Conservation (phyloP, 768 basidiomycete genomes). For the Lenzites betulinus region DNA sequence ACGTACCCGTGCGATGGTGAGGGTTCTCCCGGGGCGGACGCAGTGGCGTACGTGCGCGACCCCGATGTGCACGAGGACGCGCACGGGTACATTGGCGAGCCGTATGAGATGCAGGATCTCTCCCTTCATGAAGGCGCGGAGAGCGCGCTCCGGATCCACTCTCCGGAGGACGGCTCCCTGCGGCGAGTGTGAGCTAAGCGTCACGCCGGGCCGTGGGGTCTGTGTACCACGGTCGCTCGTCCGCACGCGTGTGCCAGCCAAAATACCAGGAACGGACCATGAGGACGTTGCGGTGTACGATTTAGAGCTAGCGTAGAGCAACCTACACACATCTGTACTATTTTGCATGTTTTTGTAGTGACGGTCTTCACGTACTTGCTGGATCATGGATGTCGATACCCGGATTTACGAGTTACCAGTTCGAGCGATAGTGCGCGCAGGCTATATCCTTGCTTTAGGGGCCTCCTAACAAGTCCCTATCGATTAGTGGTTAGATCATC, state of each 20-base stretch:
- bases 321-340: not conserved
- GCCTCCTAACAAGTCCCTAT: slow-evolving; percentile 18
- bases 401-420: no score
- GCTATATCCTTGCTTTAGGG: not conserved
- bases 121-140: not conserved
- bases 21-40: not conserved
- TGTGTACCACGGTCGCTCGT: no score
- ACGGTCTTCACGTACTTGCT: no score
- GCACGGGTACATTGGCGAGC: slow-evolving; percentile 13
- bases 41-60: slow-evolving; percentile 13
- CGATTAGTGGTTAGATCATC: slow-evolving; percentile 29
- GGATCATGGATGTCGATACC: not conserved
- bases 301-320: not conserved
- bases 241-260: not conserved
- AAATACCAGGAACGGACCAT: not conserved
- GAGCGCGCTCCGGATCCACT: not conserved
- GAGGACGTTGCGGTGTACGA: not conserved
- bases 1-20: not conserved
- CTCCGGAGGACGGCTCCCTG: not conserved
- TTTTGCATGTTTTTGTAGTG: not conserved
- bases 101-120: slow-evolving; percentile 16
- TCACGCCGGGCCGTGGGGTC: no score
- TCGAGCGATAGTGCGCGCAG: no score
- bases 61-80: not conserved
- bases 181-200: no score